Evolutionary conservation across 345 rosid genomes (phyloP), one percentile per base, ranked within the genome.

Genomic region (Bruguiera parviflora): DNA sequence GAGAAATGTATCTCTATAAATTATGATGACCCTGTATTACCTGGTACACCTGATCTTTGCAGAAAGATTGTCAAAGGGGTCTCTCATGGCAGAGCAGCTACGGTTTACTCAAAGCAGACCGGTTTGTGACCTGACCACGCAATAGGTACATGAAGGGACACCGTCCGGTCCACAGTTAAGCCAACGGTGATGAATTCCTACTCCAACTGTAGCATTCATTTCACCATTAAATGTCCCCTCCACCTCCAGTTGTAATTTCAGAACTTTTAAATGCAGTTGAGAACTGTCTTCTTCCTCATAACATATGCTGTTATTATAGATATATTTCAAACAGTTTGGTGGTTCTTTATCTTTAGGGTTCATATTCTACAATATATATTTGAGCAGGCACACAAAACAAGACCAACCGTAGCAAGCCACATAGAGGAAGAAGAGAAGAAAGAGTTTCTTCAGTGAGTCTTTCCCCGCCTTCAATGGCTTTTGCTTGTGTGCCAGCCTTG

Each of bases 341-440:
- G 20, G 24, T 49, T 9, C 25, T 49, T 24, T 18, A 18, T 43
- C 24, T 53, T 8, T 5, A 46, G 13, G 19, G 4, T 15, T 1
- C 20, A 3, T 31, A 13, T 63, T 15, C 13, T 7, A 5, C 28
- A 16, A 11, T 35, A 22, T 13, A 11, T 27, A 9, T 15, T 21
- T 27, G 19, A 18, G 46, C 6, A 1, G 52, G 29, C 60, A 69
- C 78, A 64, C 39, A 70, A 55, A 61, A 61, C 39, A 65, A 59
- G 79, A 28, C 79, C 72, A 76, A 66, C 79, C 72, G 62, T 69
- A n/a, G 35, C 25, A 3, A 71, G 72, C 72, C 76, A 63, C 69
- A 62, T 71, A 63, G 66, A 67, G 65, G 35, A 11, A 13, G 53
- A 35, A 61, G 39, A 39, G 24, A 28, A 47, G 27, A 10, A 10